Percentiles rank a stretch among this genome's conserved stretches.
Conservation (phyloP, 306 rosid species). For the Nissolia schottii region DNA sequence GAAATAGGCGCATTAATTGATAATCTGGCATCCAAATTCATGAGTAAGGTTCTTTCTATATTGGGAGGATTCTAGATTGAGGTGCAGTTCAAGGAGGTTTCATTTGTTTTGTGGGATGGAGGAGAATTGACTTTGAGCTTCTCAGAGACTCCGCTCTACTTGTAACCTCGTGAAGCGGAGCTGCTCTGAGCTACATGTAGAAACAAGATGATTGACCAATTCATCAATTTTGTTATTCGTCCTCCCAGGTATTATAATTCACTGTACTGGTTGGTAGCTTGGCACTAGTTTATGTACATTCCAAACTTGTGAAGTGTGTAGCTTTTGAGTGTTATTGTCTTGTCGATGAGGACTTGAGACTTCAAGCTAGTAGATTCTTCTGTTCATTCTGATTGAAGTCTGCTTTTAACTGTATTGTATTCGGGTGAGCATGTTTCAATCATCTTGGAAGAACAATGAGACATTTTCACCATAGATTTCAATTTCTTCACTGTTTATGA, state of each 20-base stretch:
- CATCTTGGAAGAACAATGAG: neutral
- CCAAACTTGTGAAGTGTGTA: neutral
- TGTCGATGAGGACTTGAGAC: neutral
- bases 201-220: slow-evolving; percentile 87
- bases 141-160: slow-evolving; percentile 35
- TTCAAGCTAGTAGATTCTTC: slow-evolving; percentile 20
- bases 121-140: slow-evolving; percentile 25
- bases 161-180: slow-evolving; percentile 45
- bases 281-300: slow-evolving; percentile 12
- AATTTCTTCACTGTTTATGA: neutral
- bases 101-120: slow-evolving; percentile 8
- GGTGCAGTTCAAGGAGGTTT: neutral
- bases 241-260: slow-evolving; percentile 78
- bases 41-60: slow-evolving; percentile 4
- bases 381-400: slow-evolving; percentile 5
- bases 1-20: slow-evolving; percentile 6
- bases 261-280: neutral
- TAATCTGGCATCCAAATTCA: neutral
- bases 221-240: slow-evolving; percentile 89
- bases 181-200: slow-evolving; percentile 34
- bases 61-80: slow-evolving; percentile 16
- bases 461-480: neutral
- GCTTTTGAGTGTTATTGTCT: neutral
- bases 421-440: slow-evolving; percentile 1
- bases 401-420: neutral